Evolutionary conservation across 257 asterid genomes (phyloP).

Genomic region (Nicotiana sylvestris): DNA sequence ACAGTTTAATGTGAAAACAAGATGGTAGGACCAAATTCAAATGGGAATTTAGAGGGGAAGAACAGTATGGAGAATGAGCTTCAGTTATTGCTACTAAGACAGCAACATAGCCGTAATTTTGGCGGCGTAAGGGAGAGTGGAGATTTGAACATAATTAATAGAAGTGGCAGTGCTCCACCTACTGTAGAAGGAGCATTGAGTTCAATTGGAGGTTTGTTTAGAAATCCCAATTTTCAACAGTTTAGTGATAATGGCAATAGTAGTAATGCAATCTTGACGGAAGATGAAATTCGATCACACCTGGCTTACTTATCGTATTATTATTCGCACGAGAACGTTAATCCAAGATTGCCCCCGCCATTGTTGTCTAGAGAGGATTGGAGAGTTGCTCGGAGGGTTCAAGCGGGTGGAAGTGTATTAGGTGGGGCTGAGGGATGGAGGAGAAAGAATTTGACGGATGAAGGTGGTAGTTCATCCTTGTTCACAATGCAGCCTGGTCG

Average conservation of each 20-base stretch:
- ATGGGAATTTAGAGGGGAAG: conserved; percentile 37
- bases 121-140: conserved; percentile 40
- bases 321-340: conserved; percentile 52
- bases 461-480: conserved; percentile 26
- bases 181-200: conserved; percentile 60
- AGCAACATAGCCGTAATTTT: conserved; percentile 29
- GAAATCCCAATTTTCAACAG: conserved; percentile 32
- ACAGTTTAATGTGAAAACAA: background rate
- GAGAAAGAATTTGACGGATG: conserved; percentile 23
- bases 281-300: conserved; percentile 58
- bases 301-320: conserved; percentile 57
- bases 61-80: conserved; percentile 47
- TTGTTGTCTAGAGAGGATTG: conserved; percentile 56
- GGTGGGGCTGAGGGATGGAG: conserved; percentile 21
- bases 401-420: conserved; percentile 37
- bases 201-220: conserved; percentile 41
- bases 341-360: conserved; percentile 62
- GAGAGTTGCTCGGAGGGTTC: conserved; percentile 49
- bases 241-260: conserved; percentile 17
- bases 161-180: conserved; percentile 91
- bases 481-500: conserved; percentile 34
- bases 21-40: conserved; percentile 42
- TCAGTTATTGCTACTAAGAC: conserved; percentile 46
- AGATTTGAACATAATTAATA: conserved; percentile 32
- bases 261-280: conserved; percentile 27